phyloP scores from a whole-genome alignment of 2,329 filamentous ascomycete genomes.

The Bisporella sp. region DNA sequence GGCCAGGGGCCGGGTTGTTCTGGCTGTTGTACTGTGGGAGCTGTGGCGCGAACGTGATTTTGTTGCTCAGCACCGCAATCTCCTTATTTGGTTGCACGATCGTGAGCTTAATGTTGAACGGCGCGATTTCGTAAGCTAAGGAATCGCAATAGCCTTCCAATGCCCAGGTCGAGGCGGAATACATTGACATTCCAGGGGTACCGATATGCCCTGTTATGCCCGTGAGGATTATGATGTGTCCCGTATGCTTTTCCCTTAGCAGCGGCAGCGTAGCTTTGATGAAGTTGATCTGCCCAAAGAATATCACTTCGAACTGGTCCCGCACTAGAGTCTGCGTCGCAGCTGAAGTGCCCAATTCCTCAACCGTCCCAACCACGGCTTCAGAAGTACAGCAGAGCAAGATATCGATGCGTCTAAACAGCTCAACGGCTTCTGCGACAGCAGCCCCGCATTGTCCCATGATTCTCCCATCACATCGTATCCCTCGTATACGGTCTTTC shows the following conservation, averaged over 20 bases:
- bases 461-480: constrained; percentile 53
- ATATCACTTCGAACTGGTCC: constrained; percentile 90
- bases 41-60: constrained; percentile 75
- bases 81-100: constrained; percentile 95
- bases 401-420: constrained; percentile 85
- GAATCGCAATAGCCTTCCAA: constrained; percentile 95
- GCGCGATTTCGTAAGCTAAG: constrained; percentile 90
- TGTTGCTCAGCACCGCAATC: constrained; percentile 79
- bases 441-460: constrained; percentile 48
- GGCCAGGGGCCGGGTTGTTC: constrained; percentile 68
- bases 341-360: constrained; percentile 72
- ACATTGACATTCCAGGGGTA: constrained; percentile 84
- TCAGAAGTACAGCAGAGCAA: constrained; percentile 84
- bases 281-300: constrained; percentile 93
- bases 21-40: constrained; percentile 63
- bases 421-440: constrained; percentile 75
- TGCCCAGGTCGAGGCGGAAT: constrained; percentile 89
- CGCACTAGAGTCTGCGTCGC: constrained; percentile 72
- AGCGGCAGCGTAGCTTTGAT: constrained; percentile 81
- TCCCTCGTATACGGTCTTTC: constrained; percentile 67
- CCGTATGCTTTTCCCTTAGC: constrained; percentile 72
- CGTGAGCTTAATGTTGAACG: constrained; percentile 94
- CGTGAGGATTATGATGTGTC: constrained; percentile 84
- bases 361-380: constrained; percentile 85
- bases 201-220: constrained; percentile 90